Evolutionary conservation across 2,329 filamentous ascomycete species (phyloP).

Genomic region (Cordyceps tenuipes): DNA sequence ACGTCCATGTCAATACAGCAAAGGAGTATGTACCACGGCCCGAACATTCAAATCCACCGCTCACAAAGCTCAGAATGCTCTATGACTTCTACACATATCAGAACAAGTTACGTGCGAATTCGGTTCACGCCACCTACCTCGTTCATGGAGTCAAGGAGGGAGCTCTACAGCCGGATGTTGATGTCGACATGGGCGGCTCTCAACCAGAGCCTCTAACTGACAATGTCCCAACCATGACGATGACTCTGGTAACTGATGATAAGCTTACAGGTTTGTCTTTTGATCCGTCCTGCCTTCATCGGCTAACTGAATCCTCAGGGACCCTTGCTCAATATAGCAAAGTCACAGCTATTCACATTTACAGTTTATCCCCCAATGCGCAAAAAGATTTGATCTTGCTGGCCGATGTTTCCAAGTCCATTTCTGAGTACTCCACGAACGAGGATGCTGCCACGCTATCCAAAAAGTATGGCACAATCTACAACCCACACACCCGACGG

Average conservation of each 20-base stretch:
- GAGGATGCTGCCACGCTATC: conserved; percentile 53
- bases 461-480: conserved; percentile 63
- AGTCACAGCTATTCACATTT: conserved; percentile 76
- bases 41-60: conserved; percentile 38
- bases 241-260: conserved; percentile 65
- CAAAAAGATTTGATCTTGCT: conserved; percentile 63
- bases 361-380: conserved; percentile 67
- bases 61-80: conserved; percentile 55
- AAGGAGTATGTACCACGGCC: conserved; percentile 59
- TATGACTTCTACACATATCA: conserved; percentile 77
- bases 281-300: neutral
- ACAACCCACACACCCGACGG: conserved; percentile 57
- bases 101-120: conserved; percentile 63
- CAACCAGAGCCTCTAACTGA: conserved; percentile 43
- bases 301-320: conserved; percentile 9
- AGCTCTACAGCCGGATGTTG: conserved; percentile 42
- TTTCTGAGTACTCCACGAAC: conserved; percentile 44
- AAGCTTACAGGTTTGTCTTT: conserved; percentile 52
- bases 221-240: conserved; percentile 43
- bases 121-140: conserved; percentile 88
- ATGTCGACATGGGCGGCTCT: conserved; percentile 63
- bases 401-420: conserved; percentile 58
- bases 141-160: conserved; percentile 59
- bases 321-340: conserved; percentile 58
- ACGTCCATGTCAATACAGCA: conserved; percentile 76